Base-by-base conservation (phyloP, 2,329 filamentous ascomycete species). In the Botrytis tulipae region DNA sequence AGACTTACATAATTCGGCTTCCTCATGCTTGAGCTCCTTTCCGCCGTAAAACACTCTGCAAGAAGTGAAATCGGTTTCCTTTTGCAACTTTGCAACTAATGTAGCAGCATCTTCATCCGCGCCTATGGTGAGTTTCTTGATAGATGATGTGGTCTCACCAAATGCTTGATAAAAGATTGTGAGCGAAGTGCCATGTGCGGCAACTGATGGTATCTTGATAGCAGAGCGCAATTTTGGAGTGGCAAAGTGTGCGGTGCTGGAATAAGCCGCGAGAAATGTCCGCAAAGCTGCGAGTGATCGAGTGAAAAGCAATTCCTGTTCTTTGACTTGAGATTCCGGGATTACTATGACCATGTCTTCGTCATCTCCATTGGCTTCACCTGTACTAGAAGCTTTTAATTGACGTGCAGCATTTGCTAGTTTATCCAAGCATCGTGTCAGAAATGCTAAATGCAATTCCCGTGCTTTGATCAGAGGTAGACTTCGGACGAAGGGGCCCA, bases 131-230 rank as follows among this genome's bases (percentile, higher is more conserved):
- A 96, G 82, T 1, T 85, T 84, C 77, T 87, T 86, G 40, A 94
- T 86, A 1, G 88, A 90, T 72, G 89, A 87, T 2, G 82, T 82
- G 37, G 86, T 82, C 20, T 88, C 89, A 79, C 92, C 88, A 77
- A 94, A 94, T 2, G 89, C 89, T 81, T 95, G 93, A 78, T 93
- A 95, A 70, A 89, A 90, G 29, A 96, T 86, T 69, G 89, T 87
- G 1, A 93, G 85, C 3, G 86, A 83, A 54, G 92, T 88, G 10
- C 93, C 92, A 76, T 87, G 87, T 0, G 90, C 81, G 51, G 86
- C 82, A 48, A 86, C 85, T 0, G 87, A 85, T 6, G 84, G 82
- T 44, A 86, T 82, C 3, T 87, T 82, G 68, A 91, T 86, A 40
- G 88, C 80, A 14, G 86, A 84, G 73, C 87, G 83, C 70, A 89